Base-by-base conservation (phyloP, 148 eudicot species). In the Hydrangea macrophylla region DNA sequence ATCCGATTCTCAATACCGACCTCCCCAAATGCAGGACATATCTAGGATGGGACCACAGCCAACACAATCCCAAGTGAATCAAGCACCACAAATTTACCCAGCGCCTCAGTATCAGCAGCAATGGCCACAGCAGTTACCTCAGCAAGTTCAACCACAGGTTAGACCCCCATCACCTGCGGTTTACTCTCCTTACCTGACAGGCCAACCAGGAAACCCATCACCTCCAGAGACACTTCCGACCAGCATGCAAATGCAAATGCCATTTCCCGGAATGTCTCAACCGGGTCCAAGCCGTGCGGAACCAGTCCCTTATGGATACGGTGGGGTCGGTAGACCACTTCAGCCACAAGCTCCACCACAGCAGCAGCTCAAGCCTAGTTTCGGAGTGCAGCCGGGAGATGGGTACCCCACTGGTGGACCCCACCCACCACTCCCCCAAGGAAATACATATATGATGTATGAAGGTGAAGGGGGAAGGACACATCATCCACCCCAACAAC, bases 231-330 rank as follows among this genome's bases (percentile, higher is more conserved):
- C 79, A 0, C 75, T 79, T 26, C 75, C 93, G 1, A 79, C 75
- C 71, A 87, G 92, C 80, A 81, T 85, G 83, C 80, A 90, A 22
- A 82, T 88, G 95, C 97, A 90, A 78, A 74, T 79, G 73, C 81
- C 90, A 20, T 84, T 74, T 75, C 73, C 87, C 5, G 96, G 88
- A 60, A 70, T 77, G 59, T 75, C 88, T 68, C 92, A 77, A 68
- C 84, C 89, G 20, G 84, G 76, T 48, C 72, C 72, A 3, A 79
- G 65, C 55, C 89, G 81, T 60, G 75, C 78, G 0, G 95, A 92
- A 54, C 60, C 82, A 57, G 60, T 84, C 72, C 81, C 83, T 25
- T 88, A 88, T n/a, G 89, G 91, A 39, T 88, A 85, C 67, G 88
- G 87, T 72, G 90, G 78, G 33, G 58, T 84, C 40, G 82, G 73